Evolutionary conservation across 768 basidiomycete genomes (phyloP).

Genomic region (Kwoniella shandongensis): DNA sequence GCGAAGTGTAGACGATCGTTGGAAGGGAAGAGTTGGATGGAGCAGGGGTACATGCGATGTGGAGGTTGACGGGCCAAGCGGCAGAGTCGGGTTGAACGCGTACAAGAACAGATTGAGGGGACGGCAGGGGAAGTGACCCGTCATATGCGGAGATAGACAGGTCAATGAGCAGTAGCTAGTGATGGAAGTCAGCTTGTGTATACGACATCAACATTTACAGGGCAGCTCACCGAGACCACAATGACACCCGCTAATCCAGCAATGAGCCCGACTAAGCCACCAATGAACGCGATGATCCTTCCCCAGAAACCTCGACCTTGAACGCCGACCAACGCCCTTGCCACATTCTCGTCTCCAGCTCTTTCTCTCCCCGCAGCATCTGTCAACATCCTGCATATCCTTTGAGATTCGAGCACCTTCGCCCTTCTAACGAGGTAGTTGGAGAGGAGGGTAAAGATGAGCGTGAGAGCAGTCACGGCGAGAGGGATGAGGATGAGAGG

Average conservation of each 20-base stretch:
- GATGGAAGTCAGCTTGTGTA: not conserved
- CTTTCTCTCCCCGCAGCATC: constrained; percentile 36
- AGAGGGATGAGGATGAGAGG: constrained; percentile 48
- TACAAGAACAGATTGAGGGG: constrained; percentile 30
- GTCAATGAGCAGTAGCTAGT: constrained; percentile 48
- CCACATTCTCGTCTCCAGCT: constrained; percentile 37
- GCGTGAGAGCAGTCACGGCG: constrained; percentile 33
- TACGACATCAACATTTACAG: not conserved
- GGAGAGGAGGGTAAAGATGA: constrained; percentile 41
- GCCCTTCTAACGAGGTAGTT: constrained; percentile 49
- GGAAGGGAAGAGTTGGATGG: constrained; percentile 34
- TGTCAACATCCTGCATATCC: constrained; percentile 46
- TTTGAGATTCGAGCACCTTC: constrained; percentile 36
- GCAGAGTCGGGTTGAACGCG: constrained; percentile 28
- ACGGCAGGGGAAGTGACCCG: constrained; percentile 36
- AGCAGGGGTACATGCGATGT: constrained; percentile 44
- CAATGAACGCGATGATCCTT: constrained; percentile 31
- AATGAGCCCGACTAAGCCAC: constrained; percentile 43
- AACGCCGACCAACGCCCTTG: constrained; percentile 46
- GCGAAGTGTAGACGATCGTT: constrained; percentile 49
- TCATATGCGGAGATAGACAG: constrained; percentile 50
- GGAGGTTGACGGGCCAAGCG: constrained; percentile 42
- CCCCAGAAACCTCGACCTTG: constrained; percentile 38
- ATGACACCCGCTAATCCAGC: constrained; percentile 45
- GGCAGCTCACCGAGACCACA: constrained; percentile 42